phyloP scores from a whole-genome alignment of 2,329 filamentous ascomycete genomes.

The Aspergillus melleus region DNA sequence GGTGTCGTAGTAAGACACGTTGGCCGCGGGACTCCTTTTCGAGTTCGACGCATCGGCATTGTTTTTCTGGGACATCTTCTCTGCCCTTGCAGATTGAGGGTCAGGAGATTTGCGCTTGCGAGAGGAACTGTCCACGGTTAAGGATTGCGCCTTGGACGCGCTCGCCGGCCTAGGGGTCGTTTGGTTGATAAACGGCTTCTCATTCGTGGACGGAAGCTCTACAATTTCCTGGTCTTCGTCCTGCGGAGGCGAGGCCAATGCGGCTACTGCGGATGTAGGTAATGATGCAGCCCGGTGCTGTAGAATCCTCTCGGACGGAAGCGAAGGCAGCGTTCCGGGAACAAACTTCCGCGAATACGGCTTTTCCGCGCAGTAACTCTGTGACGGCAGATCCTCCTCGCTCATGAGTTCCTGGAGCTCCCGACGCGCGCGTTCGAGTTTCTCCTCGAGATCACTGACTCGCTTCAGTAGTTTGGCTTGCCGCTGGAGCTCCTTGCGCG shows the following conservation, averaged over 20 bases:
- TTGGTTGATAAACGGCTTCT: conserved; percentile 1
- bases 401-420: conserved; percentile 54
- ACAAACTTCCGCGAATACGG: conserved; percentile 39
- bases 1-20: conserved; percentile 18
- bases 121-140: conserved; percentile 32
- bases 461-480: conserved; percentile 60
- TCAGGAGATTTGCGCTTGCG: conserved; percentile 38
- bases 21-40: neutral
- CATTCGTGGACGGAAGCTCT: neutral
- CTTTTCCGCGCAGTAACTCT: conserved; percentile 23
- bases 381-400: conserved; percentile 30
- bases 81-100: conserved; percentile 24
- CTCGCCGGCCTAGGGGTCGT: conserved; percentile 7
- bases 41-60: neutral
- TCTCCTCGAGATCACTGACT: conserved; percentile 61
- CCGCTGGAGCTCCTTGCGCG: conserved; percentile 57
- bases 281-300: conserved; percentile 22
- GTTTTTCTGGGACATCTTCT: neutral
- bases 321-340: conserved; percentile 43
- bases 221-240: neutral
- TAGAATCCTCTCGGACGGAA: conserved; percentile 49
- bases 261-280: conserved; percentile 11
- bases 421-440: conserved; percentile 56
- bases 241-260: conserved; percentile 8
- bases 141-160: conserved; percentile 7